Base-by-base conservation (phyloP, 1,139 yeast genomes). In the Suhomyces choctaworum region DNA sequence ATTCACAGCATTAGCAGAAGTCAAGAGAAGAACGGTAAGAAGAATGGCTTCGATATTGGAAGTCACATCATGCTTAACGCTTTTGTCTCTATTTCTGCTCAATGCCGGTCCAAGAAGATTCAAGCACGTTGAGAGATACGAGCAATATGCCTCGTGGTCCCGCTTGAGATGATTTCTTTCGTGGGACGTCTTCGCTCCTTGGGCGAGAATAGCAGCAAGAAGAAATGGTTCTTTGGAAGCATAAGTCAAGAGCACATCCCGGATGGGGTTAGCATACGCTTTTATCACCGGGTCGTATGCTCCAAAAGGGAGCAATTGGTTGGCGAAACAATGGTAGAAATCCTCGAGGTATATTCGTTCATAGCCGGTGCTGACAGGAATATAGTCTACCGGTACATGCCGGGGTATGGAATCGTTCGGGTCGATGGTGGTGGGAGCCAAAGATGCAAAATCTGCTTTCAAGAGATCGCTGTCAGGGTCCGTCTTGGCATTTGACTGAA, bases 121-220 rank as follows among this genome's bases (percentile, higher is more conserved):
- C 34, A 82, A 60, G 49, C 90, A 82, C 27, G 73, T 73, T 2
- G 83, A 73, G 29, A 84, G 58, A 50, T 83, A 84, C 16, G 72
- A 66, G 47, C 82, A 77, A 51, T 82, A 81, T 6, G 79, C 80
- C 32, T 71, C 76, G 50, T 82, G 85, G 53, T 82, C 87, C 34
- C 76, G 74, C 1, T 69, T 62, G 13, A 64, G 52, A 9, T 59
- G 48, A 5, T 73, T 65, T 32, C 66, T 65, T 31, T 74, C 62
- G 42, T 67, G 73, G 1, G 76, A 63, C 2, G 77, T 66, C 27
- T 79, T 65, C 0, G 92, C 90, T 12, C 92, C 92, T 42, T 82
- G 82, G 0, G 92, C 87, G 34, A 84, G 55, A 4, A 83, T 70
- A 0, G 89, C 87, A 9, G 86, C 81, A 29, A 83, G 57, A 11